These are phyloP conservation scores for Oryza meridionalis DNA, from an alignment of 176 grass and related monocot genomes.

Conservation along the genomic window DNA sequence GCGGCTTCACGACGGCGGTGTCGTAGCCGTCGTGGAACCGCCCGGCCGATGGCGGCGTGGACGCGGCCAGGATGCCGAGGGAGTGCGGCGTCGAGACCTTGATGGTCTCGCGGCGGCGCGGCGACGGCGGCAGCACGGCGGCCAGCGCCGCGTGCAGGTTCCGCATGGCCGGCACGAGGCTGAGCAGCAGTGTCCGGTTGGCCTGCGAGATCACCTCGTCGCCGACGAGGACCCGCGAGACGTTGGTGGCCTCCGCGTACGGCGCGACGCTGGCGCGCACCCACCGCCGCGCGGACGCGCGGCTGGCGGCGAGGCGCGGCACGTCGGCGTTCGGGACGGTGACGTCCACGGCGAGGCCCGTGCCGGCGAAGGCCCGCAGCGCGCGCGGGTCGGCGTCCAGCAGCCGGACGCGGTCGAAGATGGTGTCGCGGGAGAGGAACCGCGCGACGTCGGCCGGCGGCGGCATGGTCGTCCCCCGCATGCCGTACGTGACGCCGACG, in stretches of 20 bases:
- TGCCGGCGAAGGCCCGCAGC: constrained; percentile 64
- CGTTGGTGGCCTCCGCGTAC: constrained; percentile 45
- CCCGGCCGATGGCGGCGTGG: constrained; percentile 55
- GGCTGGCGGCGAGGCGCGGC: constrained; percentile 41
- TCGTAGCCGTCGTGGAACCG: constrained; percentile 59
- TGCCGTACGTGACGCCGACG: constrained; percentile 80
- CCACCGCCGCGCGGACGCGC: constrained; percentile 49
- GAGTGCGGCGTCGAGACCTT: constrained; percentile 76
- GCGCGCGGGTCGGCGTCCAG: constrained; percentile 55
- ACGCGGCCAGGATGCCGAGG: constrained; percentile 61
- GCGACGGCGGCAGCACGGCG: constrained; percentile 29
- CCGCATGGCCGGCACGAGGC: constrained; percentile 71
- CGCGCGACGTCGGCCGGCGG: constrained; percentile 55
- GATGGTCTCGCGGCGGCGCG: constrained; percentile 37
- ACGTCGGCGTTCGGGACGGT: constrained; percentile 61
- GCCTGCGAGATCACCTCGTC: constrained; percentile 65
- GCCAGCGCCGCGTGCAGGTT: constrained; percentile 71
- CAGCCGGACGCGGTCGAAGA: constrained; percentile 71
- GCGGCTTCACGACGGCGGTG: constrained; percentile 46
- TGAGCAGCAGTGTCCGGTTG: constrained; percentile 53
- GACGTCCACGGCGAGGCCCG: constrained; percentile 63
- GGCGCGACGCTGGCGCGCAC: constrained; percentile 56
- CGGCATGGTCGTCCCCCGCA: constrained; percentile 55
- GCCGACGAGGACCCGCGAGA: constrained; percentile 69
- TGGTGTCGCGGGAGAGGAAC: constrained; percentile 68